These are phyloP conservation scores for Sporothrix sp. DNA, from an alignment of 2,329 filamentous ascomycete species.

Conservation along the genomic window DNA sequence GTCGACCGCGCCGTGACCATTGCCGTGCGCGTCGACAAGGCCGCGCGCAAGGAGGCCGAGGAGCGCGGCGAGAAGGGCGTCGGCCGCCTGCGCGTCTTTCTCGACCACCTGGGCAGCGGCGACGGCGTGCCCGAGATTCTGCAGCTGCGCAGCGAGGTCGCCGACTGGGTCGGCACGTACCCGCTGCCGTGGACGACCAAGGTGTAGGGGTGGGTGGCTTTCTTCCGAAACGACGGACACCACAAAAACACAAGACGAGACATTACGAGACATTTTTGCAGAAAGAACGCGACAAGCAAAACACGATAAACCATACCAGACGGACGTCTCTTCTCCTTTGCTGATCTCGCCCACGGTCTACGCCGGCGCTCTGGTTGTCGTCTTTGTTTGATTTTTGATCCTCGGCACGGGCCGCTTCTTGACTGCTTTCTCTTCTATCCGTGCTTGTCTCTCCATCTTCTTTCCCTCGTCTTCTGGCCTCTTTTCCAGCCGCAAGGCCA, in stretches of 20 bases:
- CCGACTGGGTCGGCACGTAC: constrained; percentile 68
- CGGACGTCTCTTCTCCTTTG: not conserved
- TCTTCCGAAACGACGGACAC: not conserved
- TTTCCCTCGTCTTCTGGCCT: not conserved
- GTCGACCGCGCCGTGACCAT: constrained; percentile 77
- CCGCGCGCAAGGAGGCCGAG: constrained; percentile 58
- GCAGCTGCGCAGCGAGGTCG: constrained; percentile 63
- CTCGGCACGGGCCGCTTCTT: no score
- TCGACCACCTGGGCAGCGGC: constrained; percentile 58
- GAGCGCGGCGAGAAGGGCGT: constrained; percentile 57
- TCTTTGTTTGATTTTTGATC: not conserved
- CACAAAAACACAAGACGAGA: no score
- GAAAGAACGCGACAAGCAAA: not conserved
- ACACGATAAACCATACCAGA: not conserved
- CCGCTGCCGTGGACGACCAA: constrained; percentile 54
- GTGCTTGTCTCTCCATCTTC: not conserved
- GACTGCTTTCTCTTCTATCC: not conserved
- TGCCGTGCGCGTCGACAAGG: constrained; percentile 64
- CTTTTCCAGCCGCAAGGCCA: constrained; percentile 4
- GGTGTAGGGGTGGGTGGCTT: constrained; percentile 3
- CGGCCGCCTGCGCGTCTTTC: constrained; percentile 55
- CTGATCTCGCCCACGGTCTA: constrained; percentile 4
- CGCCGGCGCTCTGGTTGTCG: constrained; percentile 8
- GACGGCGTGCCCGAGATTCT: constrained; percentile 61
- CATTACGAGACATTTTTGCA: no score